Evolutionary conservation across 2,329 filamentous ascomycete genomes (phyloP), one percentile per base, ranked within the genome.

Genomic region (Monosporascus sp.): DNA sequence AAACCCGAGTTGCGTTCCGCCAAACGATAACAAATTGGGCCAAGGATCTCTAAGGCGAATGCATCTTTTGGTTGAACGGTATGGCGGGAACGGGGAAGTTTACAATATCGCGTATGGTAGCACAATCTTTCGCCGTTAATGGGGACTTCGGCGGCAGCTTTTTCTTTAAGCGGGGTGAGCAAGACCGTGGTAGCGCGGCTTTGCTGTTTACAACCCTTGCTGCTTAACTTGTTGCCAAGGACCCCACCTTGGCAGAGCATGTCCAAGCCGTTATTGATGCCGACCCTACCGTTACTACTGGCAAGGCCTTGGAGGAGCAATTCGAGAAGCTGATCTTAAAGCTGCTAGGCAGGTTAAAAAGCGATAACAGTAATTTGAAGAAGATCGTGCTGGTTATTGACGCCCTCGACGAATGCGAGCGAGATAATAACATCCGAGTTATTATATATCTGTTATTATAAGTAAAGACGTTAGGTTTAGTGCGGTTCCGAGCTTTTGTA

Each of bases 251-350:
- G 24, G 24, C 24, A 25, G 24, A 25, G 24, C 24, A 25, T 25
- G 24, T 25, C 6, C 1, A 5, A 25, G 24, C 24, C 24, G 65
- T 65, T 8, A 61, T 76, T n/a, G 59, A 70, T 4, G 43, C 39
- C 2, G 62, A 74, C 47, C 63, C 62, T n/a, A 43, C 22, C 7
- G 24, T 25, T 25, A 66, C 74, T 27, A 11, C 57, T 5, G 50
- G 50, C 5, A 70, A 71, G 50, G n/a, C 55, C 15, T 35, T 72
- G 2, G 54, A 50, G 20, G 61, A 74, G 17, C 74, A 77, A 55
- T 77, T 74, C 54, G 62, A 73, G 1, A 68, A 68, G 50, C 70
- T 77, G 0, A 61, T 76, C 39, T 44, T 70, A 0, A 27, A 69
- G 6, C 74, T 74, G 0, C 52, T 25, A 5, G 24, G 24, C 24